These are phyloP conservation scores for Spiromastix sp. DNA, from an alignment of 2,329 filamentous ascomycete species.

Conservation along the genomic window DNA sequence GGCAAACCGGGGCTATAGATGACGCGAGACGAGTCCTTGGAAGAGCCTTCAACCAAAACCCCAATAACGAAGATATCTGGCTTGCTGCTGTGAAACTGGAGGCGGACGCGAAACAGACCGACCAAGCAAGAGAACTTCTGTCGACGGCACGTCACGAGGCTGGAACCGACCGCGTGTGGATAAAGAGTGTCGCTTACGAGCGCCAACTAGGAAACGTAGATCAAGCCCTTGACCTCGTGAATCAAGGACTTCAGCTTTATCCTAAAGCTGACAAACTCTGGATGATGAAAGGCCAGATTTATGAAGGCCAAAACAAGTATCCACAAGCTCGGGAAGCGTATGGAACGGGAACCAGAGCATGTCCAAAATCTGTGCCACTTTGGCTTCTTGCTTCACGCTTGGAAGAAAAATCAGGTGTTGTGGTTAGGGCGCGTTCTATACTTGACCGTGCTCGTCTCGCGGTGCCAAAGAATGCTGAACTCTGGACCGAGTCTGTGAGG, in stretches of 20 bases:
- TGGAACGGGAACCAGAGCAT: constrained; percentile 75
- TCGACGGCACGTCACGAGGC: constrained; percentile 76
- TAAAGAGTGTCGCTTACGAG: constrained; percentile 91
- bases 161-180: constrained; percentile 92
- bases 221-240: constrained; percentile 73
- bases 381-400: constrained; percentile 84
- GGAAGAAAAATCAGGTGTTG: constrained; percentile 72
- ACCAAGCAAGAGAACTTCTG: constrained; percentile 72
- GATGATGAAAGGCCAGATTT: constrained; percentile 99
- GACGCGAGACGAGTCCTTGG: constrained; percentile 77
- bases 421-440: constrained; percentile 87
- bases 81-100: constrained; percentile 93
- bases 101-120: constrained; percentile 73
- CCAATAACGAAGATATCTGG: constrained; percentile 97
- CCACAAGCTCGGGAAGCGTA: constrained; percentile 86
- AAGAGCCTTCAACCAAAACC: constrained; percentile 86
- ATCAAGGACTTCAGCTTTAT: constrained; percentile 77
- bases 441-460: constrained; percentile 84
- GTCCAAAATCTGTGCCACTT: constrained; percentile 70
- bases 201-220: constrained; percentile 71
- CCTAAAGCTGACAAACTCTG: constrained; percentile 80
- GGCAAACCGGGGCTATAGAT: constrained; percentile 78
- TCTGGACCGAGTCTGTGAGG: constrained; percentile 91
- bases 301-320: constrained; percentile 69
- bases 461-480: constrained; percentile 68